phyloP scores from a whole-genome alignment of 768 basidiomycete species.

The Psilocybe cubensis region DNA sequence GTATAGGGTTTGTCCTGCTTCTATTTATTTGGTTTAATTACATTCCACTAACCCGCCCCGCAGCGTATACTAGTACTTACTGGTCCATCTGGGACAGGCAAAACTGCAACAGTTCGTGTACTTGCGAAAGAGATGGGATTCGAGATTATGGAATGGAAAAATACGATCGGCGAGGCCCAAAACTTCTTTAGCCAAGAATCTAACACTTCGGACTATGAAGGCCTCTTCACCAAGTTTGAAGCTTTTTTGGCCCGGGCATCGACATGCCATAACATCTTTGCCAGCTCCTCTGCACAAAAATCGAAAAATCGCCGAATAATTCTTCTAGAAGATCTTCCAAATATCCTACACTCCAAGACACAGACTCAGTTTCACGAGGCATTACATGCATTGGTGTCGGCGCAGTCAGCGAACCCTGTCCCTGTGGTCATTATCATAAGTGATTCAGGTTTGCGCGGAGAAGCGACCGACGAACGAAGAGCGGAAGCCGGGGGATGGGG shows the following conservation, averaged over 20 bases:
- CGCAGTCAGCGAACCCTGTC: slow-evolving; percentile 37
- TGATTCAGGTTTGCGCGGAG: slow-evolving; percentile 80
- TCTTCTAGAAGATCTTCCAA: slow-evolving; percentile 90
- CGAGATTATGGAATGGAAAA: slow-evolving; percentile 88
- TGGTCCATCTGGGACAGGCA: slow-evolving; percentile 89
- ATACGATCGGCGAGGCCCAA: slow-evolving; percentile 58
- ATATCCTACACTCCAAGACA: slow-evolving; percentile 76
- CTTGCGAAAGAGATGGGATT: slow-evolving; percentile 75
- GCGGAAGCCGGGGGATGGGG: slow-evolving; percentile 43
- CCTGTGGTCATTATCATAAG: slow-evolving; percentile 87
- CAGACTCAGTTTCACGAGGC: slow-evolving; percentile 75
- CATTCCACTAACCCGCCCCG: neutral
- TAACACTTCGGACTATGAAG: slow-evolving; percentile 41
- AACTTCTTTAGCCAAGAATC: slow-evolving; percentile 19
- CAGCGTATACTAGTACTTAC: slow-evolving; percentile 86
- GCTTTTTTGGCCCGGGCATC: slow-evolving; percentile 75
- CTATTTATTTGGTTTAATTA: neutral
- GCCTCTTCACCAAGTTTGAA: slow-evolving; percentile 69
- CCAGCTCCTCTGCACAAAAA: slow-evolving; percentile 11
- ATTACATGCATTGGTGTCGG: slow-evolving; percentile 57
- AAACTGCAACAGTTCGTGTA: slow-evolving; percentile 84
- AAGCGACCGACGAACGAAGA: slow-evolving; percentile 54
- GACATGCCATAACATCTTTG: slow-evolving; percentile 59
- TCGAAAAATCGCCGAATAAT: slow-evolving; percentile 57
- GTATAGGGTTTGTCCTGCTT: slow-evolving; percentile 63